Conservation (phyloP, 192 early-diverging fungal genomes). For the Linnemannia exigua region DNA sequence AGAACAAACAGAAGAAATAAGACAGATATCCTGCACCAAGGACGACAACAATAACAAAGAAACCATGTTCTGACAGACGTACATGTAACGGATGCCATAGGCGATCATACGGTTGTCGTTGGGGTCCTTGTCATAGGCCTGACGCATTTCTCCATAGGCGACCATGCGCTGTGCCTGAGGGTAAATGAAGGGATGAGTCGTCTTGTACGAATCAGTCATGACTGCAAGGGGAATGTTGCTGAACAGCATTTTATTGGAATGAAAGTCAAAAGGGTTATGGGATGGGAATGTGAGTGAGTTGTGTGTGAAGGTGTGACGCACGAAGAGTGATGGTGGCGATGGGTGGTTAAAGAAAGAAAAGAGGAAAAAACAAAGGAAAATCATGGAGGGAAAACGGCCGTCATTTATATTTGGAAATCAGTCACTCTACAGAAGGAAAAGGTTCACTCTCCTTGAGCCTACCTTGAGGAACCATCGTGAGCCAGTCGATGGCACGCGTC, state of each 20-base stretch:
- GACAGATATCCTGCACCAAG: background rate
- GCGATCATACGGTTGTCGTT: conserved; percentile 83
- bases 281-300: background rate
- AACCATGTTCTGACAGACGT: background rate
- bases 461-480: background rate
- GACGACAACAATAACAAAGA: background rate
- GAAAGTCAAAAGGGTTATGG: background rate
- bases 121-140: conserved; percentile 72
- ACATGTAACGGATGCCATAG: conserved; percentile 89
- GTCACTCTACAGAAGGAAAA: background rate
- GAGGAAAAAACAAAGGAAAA: background rate
- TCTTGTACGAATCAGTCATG: conserved; percentile 91
- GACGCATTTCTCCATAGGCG: conserved; percentile 89
- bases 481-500: background rate
- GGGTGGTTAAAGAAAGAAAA: background rate
- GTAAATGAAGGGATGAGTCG: conserved; percentile 80
- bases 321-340: background rate
- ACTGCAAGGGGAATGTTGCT: conserved; percentile 70
- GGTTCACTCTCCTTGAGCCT: too few relatives aligned
- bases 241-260: background rate
- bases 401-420: background rate
- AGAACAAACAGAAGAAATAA: background rate
- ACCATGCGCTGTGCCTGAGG: conserved; percentile 79
- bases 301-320: background rate
- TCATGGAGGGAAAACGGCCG: background rate